Conservation (phyloP, 148 eudicot genomes). For the Spergularia bocconei region DNA sequence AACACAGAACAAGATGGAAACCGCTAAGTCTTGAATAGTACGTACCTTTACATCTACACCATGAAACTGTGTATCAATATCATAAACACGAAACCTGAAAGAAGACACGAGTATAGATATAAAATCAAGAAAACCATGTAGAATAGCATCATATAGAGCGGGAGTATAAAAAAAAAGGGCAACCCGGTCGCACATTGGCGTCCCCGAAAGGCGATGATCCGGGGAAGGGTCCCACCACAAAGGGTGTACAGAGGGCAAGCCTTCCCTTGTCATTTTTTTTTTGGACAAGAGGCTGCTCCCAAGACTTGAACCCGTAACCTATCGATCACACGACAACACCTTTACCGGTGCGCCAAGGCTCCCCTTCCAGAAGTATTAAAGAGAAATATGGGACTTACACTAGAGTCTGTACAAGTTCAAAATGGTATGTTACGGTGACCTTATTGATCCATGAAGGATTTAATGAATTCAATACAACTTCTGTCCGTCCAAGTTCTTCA, state of each 20-base stretch:
- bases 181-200: too few relatives aligned
- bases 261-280: too few relatives aligned
- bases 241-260: too few relatives aligned
- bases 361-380: conserved; percentile 4
- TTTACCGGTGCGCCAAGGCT: too few relatives aligned
- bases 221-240: too few relatives aligned
- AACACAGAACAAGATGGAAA: conserved; percentile 4
- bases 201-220: too few relatives aligned
- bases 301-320: too few relatives aligned
- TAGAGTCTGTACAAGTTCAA: conserved; percentile 86
- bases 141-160: conserved; percentile 1
- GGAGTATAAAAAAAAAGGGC: too few relatives aligned
- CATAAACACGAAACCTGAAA: conserved; percentile 88
- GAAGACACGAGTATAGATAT: conserved; percentile 1
- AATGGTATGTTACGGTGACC: conserved; percentile 60
- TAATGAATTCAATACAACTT: conserved; percentile 80
- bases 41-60: conserved; percentile 73
- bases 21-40: background rate
- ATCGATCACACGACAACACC: too few relatives aligned
- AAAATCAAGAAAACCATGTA: conserved; percentile 10
- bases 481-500: conserved; percentile 92
- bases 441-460: conserved; percentile 85
- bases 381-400: conserved; percentile 53
- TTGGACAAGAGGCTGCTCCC: too few relatives aligned
- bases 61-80: conserved; percentile 86